A percentile compares a stretch with the other conserved stretches of the same genome.
Evolutionary conservation across 192 early-diverging fungal species (phyloP).

Genomic region (Podila epicladia): DNA sequence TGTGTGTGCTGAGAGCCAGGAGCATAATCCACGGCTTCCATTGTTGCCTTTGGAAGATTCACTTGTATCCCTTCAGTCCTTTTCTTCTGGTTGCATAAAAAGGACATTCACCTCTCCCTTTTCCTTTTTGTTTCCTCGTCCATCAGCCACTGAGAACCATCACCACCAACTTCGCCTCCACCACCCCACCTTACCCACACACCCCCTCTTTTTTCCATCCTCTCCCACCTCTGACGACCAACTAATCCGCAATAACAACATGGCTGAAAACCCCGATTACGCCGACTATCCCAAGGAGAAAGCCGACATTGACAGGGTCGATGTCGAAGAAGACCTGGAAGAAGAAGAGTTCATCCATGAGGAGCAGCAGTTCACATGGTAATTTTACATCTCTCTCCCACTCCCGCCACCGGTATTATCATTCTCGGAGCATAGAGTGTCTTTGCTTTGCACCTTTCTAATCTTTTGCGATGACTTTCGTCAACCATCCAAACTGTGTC

Average conservation of each 20-base stretch:
- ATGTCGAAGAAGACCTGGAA: constrained; percentile 1
- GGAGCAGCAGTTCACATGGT: constrained; percentile 39
- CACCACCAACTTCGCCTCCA: neutral
- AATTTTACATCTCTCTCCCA: neutral
- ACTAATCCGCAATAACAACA: neutral
- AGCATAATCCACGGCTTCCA: too few species aligned
- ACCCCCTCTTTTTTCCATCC: neutral
- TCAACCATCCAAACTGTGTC: neutral
- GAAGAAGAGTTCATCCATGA: constrained; percentile 35
- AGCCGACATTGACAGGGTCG: neutral
- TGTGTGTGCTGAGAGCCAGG: too few species aligned
- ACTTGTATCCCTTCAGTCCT: too few species aligned
- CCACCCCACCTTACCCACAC: neutral
- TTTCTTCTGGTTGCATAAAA: neutral
- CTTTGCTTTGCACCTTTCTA: too few species aligned
- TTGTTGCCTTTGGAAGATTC: too few species aligned
- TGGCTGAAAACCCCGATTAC: constrained; percentile 9
- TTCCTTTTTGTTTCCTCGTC: constrained; percentile 1
- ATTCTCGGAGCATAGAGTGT: neutral
- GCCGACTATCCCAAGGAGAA: constrained; percentile 3
- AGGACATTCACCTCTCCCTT: neutral
- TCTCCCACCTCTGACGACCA: neutral
- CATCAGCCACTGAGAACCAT: constrained; percentile 12
- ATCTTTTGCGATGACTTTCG: neutral
- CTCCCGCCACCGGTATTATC: neutral